phyloP scores from a whole-genome alignment of 176 grass and related monocot genomes.

The Zea luxurians region DNA sequence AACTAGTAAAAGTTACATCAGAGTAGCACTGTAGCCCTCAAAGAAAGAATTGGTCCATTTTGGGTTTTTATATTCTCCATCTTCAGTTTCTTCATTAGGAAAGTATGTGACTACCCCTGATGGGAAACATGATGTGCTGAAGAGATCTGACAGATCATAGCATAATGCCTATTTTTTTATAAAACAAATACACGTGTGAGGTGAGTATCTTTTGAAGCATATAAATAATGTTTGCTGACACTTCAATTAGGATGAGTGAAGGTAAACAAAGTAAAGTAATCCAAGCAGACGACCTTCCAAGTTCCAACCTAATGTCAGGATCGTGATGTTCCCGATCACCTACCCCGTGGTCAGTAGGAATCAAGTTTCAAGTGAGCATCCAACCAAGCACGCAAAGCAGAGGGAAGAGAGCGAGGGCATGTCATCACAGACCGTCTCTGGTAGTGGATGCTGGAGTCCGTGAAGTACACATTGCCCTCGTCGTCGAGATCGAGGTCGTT shows the following conservation, averaged over 20 bases:
- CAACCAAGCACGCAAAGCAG: neutral
- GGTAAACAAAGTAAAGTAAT: neutral
- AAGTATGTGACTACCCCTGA: neutral
- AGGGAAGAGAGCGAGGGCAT: neutral
- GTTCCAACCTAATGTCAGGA: neutral
- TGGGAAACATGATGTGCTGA: neutral
- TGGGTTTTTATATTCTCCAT: neutral
- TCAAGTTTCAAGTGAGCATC: neutral
- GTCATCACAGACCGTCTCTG: conserved; percentile 66
- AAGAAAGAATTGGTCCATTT: neutral
- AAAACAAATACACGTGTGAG: no score
- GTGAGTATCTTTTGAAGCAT: no score
- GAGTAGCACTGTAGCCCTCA: neutral
- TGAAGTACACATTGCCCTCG: conserved; percentile 84
- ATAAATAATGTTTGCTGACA: neutral
- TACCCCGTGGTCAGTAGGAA: neutral
- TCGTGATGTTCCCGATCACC: neutral
- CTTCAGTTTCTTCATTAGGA: neutral
- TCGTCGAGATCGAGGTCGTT: conserved; percentile 89
- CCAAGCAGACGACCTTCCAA: neutral
- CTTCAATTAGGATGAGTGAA: neutral
- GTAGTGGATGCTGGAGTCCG: conserved; percentile 82
- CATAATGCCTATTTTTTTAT: neutral
- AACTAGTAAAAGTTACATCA: neutral
- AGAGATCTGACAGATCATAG: neutral